These are phyloP conservation scores for Rosa multiflora DNA, from an alignment of 306 rosid species.

Conservation along the genomic window DNA sequence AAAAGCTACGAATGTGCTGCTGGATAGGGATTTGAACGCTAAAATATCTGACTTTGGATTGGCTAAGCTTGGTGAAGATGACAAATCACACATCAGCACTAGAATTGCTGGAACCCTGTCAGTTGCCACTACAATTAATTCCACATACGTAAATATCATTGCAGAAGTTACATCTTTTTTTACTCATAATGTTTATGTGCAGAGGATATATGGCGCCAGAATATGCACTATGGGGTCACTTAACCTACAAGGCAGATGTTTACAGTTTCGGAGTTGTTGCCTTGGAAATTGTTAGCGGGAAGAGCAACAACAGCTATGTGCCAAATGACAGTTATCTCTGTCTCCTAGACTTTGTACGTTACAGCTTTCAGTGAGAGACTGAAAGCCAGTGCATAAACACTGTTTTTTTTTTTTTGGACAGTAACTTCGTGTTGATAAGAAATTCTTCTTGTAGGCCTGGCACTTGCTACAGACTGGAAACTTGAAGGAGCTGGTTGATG, in stretches of 20 bases:
- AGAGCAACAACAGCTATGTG: constrained; percentile 40
- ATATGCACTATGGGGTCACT: constrained; percentile 58
- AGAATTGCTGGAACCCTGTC: constrained; percentile 64
- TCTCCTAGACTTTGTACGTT: constrained; percentile 25
- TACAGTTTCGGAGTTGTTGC: constrained; percentile 64
- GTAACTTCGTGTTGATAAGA: background rate
- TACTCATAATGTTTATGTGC: constrained; percentile 7
- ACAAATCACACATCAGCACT: constrained; percentile 57
- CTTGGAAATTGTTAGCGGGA: constrained; percentile 52
- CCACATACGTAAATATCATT: background rate
- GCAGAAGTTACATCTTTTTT: background rate
- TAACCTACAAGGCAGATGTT: constrained; percentile 56
- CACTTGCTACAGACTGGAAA: constrained; percentile 43
- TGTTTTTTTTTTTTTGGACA: background rate
- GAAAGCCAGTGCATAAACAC: background rate
- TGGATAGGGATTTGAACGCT: constrained; percentile 49
- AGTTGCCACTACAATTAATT: constrained; percentile 8
- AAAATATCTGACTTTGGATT: constrained; percentile 68
- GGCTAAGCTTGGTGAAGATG: constrained; percentile 57
- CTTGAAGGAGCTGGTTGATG: constrained; percentile 51
- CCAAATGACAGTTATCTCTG: constrained; percentile 18
- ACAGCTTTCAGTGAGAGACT: background rate
- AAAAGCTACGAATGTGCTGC: constrained; percentile 63
- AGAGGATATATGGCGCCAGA: constrained; percentile 68
- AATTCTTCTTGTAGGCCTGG: constrained; percentile 44